Percentiles rank a stretch among this genome's conserved stretches.
Evolutionary conservation across 2,329 filamentous ascomycete species (phyloP).

Genomic region (Xylaria sp.): DNA sequence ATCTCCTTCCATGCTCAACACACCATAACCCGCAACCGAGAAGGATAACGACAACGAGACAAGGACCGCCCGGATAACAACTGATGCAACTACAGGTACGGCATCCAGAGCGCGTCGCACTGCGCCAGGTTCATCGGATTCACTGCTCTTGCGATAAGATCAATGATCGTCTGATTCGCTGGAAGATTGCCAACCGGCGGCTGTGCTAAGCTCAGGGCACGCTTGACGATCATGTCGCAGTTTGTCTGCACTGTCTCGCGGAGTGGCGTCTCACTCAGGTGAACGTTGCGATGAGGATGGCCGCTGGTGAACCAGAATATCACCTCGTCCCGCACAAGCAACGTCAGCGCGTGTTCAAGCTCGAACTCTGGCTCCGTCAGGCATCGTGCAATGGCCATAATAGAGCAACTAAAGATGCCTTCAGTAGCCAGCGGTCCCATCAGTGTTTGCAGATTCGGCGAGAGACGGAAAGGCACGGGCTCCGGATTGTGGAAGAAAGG

Average conservation of each 20-base stretch:
- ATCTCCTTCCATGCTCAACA: no score
- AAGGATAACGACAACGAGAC: not conserved
- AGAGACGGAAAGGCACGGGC: slow-evolving; percentile 93
- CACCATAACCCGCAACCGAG: not conserved
- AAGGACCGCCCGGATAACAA: no score
- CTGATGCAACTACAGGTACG: slow-evolving; percentile 62
- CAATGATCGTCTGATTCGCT: slow-evolving; percentile 94
- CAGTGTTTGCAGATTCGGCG: slow-evolving; percentile 89
- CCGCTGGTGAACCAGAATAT: slow-evolving; percentile 88
- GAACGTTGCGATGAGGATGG: slow-evolving; percentile 50
- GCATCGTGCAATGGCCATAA: slow-evolving; percentile 95
- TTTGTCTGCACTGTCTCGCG: slow-evolving; percentile 79
- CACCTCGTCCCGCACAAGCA: slow-evolving; percentile 97
- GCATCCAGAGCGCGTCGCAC: slow-evolving; percentile 95
- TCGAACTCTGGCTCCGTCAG: slow-evolving; percentile 84
- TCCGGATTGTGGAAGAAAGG: slow-evolving; percentile 94
- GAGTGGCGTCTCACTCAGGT: slow-evolving; percentile 61
- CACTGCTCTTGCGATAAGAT: slow-evolving; percentile 85
- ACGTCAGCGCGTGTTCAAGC: slow-evolving; percentile 86
- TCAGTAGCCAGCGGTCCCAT: slow-evolving; percentile 96
- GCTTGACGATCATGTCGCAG: slow-evolving; percentile 85
- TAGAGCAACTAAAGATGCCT: slow-evolving; percentile 87
- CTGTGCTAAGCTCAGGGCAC: slow-evolving; percentile 78
- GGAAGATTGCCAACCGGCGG: slow-evolving; percentile 74
- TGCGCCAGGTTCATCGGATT: slow-evolving; percentile 84